Evolutionary conservation across 2,329 filamentous ascomycete species (phyloP).

Genomic region (Ascochyta lentis): DNA sequence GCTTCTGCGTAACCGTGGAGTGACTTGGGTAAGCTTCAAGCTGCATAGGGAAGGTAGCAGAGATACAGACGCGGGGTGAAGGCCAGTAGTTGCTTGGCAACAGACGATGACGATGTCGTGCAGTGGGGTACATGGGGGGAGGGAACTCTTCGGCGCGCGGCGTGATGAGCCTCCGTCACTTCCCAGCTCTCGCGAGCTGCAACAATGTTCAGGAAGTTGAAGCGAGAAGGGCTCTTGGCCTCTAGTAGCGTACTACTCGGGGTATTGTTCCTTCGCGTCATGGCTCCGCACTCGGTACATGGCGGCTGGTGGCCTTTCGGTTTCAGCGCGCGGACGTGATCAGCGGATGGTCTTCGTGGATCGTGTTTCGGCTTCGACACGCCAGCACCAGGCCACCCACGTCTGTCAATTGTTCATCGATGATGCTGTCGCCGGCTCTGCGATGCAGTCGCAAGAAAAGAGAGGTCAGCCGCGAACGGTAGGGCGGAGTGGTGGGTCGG

Average conservation of each 20-base stretch:
- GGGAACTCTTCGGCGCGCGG: background rate
- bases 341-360: background rate
- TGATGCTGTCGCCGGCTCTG: background rate
- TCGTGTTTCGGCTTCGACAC: background rate
- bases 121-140: slow-evolving; percentile 16
- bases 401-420: background rate
- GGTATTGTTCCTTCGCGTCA: background rate
- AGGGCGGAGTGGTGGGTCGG: slow-evolving; percentile 2
- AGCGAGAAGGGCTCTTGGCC: background rate
- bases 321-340: slow-evolving; percentile 7
- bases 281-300: background rate
- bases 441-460: background rate
- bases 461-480: slow-evolving; percentile 1
- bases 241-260: background rate
- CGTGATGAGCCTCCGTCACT: background rate
- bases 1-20: slow-evolving; percentile 17
- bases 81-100: slow-evolving; percentile 31
- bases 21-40: slow-evolving; percentile 28
- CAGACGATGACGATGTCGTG: slow-evolving; percentile 33
- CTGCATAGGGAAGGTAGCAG: slow-evolving; percentile 42
- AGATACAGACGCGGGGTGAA: slow-evolving; percentile 25
- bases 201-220: background rate
- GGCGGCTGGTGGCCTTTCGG: background rate
- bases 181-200: background rate
- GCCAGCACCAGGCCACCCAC: background rate